Evolutionary conservation across 2,329 filamentous ascomycete genomes (phyloP).

Genomic region (Colletotrichum sansevieriae): DNA sequence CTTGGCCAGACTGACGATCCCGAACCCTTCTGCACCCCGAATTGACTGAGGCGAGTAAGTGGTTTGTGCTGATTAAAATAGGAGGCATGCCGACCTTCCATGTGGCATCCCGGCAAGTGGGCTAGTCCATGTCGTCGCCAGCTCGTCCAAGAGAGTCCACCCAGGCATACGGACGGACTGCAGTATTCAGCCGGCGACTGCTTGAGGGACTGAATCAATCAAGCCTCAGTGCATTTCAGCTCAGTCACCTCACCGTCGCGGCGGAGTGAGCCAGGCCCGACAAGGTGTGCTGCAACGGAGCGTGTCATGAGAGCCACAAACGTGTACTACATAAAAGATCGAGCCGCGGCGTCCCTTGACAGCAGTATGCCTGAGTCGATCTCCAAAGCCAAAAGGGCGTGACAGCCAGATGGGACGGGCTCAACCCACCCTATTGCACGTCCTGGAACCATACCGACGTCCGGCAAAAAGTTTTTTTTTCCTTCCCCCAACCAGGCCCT

Average conservation of each 20-base stretch:
- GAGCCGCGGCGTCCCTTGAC: constrained; percentile 31
- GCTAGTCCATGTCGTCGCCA: constrained; percentile 17
- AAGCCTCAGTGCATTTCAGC: constrained; percentile 17
- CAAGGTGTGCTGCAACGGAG: neutral
- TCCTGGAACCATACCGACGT: constrained; percentile 40
- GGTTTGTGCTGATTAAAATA: constrained; percentile 15
- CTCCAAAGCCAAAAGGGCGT: constrained; percentile 29
- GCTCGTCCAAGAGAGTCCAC: constrained; percentile 16
- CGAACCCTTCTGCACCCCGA: constrained; percentile 14
- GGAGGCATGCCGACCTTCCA: constrained; percentile 28
- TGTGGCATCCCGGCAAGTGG: constrained; percentile 31
- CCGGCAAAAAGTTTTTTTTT: constrained; percentile 29
- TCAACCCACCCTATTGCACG: constrained; percentile 34
- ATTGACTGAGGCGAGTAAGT: constrained; percentile 17
- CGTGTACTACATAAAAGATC: neutral
- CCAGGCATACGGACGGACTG: constrained; percentile 15
- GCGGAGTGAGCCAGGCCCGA: constrained; percentile 9
- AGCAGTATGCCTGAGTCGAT: constrained; percentile 36
- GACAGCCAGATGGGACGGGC: constrained; percentile 26
- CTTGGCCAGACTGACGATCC: constrained; percentile 24
- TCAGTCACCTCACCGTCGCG: constrained; percentile 13
- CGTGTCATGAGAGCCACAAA: constrained; percentile 3
- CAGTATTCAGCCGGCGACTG: neutral
- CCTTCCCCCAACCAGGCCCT: constrained; percentile 32
- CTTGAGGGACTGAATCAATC: constrained; percentile 28